These are phyloP conservation scores for Paecilomyces niveus DNA, from an alignment of 2,329 filamentous ascomycete species.

Conservation along the genomic window DNA sequence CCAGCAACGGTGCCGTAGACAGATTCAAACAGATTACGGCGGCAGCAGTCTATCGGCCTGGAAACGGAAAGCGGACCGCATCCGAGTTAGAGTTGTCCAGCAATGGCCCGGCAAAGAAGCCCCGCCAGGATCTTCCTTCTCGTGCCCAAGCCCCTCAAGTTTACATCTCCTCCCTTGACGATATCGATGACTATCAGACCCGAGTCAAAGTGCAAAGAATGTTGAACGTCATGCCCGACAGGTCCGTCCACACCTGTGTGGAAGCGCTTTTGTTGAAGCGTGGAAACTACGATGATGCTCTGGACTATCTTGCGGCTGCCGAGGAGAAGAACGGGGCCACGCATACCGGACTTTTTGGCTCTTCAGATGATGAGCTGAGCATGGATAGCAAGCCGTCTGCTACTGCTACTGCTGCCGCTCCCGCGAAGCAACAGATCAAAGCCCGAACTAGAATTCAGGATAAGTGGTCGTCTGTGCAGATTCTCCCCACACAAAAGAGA, in stretches of 20 bases:
- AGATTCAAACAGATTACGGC: conserved; percentile 40
- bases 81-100: conserved; percentile 38
- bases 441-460: conserved; percentile 51
- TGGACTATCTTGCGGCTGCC: conserved; percentile 38
- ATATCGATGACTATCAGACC: conserved; percentile 45
- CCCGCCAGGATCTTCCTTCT: conserved; percentile 35
- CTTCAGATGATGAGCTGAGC: conserved; percentile 36
- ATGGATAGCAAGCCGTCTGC: conserved; percentile 13
- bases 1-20: conserved; percentile 19
- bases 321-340: conserved; percentile 21
- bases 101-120: conserved; percentile 31
- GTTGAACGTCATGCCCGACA: conserved; percentile 39
- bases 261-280: conserved; percentile 44
- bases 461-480: conserved; percentile 49
- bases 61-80: conserved; percentile 30
- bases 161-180: conserved; percentile 39
- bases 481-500: conserved; percentile 14
- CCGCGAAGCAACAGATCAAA: conserved; percentile 48
- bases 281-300: conserved; percentile 51
- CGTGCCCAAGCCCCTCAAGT: conserved; percentile 39
- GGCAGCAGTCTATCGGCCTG: conserved; percentile 36
- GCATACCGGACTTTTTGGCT: conserved; percentile 12
- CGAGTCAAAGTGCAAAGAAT: conserved; percentile 49
- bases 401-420: conserved; percentile 8
- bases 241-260: conserved; percentile 41